Percentiles rank a stretch among this genome's conserved stretches.
These are phyloP conservation scores for Globisporangium orthogonon DNA, from an alignment of 352 stramenopile species.

Conservation along the genomic window DNA sequence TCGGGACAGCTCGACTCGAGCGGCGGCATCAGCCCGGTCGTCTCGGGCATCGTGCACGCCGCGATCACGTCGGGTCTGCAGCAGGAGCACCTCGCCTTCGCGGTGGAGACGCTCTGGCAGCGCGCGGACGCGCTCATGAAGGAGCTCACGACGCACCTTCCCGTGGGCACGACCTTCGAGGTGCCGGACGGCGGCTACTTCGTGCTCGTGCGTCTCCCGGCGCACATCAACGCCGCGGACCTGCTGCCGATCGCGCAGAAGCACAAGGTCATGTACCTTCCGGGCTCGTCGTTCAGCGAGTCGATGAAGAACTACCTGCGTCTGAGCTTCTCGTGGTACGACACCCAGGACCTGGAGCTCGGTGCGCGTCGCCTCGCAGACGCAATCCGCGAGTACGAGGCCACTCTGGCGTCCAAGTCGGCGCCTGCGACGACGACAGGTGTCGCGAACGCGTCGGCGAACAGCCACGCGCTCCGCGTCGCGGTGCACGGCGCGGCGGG, in stretches of 20 bases:
- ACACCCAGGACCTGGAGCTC: conserved; percentile 68
- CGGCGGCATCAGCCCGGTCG: conserved; percentile 90
- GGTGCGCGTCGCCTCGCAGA: conserved; percentile 65
- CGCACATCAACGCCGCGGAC: conserved; percentile 68
- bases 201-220: conserved; percentile 74
- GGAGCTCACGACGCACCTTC: conserved; percentile 59
- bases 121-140: conserved; percentile 73
- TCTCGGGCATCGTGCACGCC: conserved; percentile 84
- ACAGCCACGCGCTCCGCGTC: conserved; percentile 37
- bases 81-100: conserved; percentile 71
- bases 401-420: conserved; percentile 28
- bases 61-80: conserved; percentile 65
- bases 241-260: conserved; percentile 73
- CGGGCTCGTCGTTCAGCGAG: conserved; percentile 74
- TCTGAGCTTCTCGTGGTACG: conserved; percentile 87
- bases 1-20: conserved; percentile 90
- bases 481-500: conserved; percentile 67
- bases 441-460: conserved; percentile 6
- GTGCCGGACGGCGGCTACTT: conserved; percentile 86
- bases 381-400: conserved; percentile 60
- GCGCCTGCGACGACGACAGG: conserved; percentile 9
- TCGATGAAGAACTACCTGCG: conserved; percentile 87
- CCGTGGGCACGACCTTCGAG: conserved; percentile 61
- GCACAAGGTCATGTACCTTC: conserved; percentile 86
- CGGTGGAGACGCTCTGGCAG: conserved; percentile 64